These are phyloP conservation scores for Ziziphus jujuba DNA, from an alignment of 306 rosid genomes.

Conservation along the genomic window DNA sequence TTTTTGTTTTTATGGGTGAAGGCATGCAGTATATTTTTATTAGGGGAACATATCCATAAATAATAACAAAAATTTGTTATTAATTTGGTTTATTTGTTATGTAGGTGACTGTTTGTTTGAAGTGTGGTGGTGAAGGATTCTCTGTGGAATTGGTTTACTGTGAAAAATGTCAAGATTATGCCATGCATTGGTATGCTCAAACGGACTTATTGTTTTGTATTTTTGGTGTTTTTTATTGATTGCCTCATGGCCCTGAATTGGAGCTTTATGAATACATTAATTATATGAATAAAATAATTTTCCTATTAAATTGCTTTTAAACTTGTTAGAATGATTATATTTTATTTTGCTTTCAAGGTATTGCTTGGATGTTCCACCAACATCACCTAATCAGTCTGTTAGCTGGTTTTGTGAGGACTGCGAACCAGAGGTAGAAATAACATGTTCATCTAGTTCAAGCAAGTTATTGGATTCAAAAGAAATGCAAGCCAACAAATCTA, in stretches of 20 bases:
- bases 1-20: no score
- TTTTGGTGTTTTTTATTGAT: not conserved
- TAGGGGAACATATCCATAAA: not conserved
- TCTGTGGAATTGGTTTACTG: conserved; percentile 28
- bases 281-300: not conserved
- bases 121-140: conserved; percentile 36
- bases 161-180: conserved; percentile 20
- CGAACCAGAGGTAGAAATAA: conserved; percentile 28
- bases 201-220: not conserved
- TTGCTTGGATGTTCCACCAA: conserved; percentile 49
- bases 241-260: not conserved
- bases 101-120: conserved; percentile 34
- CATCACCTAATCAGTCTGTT: conserved; percentile 30
- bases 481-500: conserved; percentile 8
- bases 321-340: not conserved
- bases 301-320: not conserved
- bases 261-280: not conserved
- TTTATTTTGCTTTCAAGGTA: conserved; percentile 38
- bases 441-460: conserved; percentile 9
- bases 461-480: conserved; percentile 10
- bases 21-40: no score
- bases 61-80: not conserved
- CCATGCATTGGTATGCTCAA: conserved; percentile 33
- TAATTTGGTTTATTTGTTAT: conserved; percentile 2
- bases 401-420: conserved; percentile 83